A percentile compares a stretch with the other conserved stretches of the same genome.
Evolutionary conservation across 2,329 filamentous ascomycete genomes (phyloP).

Genomic region (Elsinoe necatrix): DNA sequence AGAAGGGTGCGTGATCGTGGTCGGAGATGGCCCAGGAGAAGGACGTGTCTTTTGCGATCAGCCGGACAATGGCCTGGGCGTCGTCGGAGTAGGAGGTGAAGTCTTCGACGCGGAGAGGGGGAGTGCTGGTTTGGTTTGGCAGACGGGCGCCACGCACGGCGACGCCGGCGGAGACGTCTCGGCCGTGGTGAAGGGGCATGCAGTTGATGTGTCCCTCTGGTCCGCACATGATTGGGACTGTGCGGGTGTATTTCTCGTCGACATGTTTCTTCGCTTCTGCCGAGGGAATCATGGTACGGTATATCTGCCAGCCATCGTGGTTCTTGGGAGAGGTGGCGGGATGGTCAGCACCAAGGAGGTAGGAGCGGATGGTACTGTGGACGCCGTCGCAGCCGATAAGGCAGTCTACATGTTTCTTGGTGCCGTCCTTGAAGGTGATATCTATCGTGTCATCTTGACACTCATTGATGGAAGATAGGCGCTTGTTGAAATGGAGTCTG

Average conservation of each 20-base stretch:
- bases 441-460: constrained; percentile 26
- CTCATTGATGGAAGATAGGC: constrained; percentile 30
- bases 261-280: constrained; percentile 25
- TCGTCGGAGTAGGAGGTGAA: constrained; percentile 25
- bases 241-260: constrained; percentile 25
- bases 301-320: constrained; percentile 28
- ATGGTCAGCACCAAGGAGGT: constrained; percentile 34
- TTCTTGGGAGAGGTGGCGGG: constrained; percentile 27
- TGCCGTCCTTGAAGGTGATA: constrained; percentile 43
- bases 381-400: constrained; percentile 48
- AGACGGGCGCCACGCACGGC: constrained; percentile 24
- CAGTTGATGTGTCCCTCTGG: constrained; percentile 27
- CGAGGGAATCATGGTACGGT: constrained; percentile 26
- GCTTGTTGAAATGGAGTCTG: constrained; percentile 39
- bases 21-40: constrained; percentile 28
- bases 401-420: constrained; percentile 37
- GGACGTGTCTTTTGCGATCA: constrained; percentile 24
- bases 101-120: constrained; percentile 22
- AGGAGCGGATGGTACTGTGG: constrained; percentile 38
- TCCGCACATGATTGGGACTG: constrained; percentile 28
- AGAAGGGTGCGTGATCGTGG: constrained; percentile 30
- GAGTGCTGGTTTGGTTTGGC: constrained; percentile 17
- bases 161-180: constrained; percentile 24
- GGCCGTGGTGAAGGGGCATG: constrained; percentile 27
- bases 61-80: constrained; percentile 23